These are phyloP conservation scores for Xylaria sp. DNA, from an alignment of 2,329 filamentous ascomycete species.

Conservation along the genomic window DNA sequence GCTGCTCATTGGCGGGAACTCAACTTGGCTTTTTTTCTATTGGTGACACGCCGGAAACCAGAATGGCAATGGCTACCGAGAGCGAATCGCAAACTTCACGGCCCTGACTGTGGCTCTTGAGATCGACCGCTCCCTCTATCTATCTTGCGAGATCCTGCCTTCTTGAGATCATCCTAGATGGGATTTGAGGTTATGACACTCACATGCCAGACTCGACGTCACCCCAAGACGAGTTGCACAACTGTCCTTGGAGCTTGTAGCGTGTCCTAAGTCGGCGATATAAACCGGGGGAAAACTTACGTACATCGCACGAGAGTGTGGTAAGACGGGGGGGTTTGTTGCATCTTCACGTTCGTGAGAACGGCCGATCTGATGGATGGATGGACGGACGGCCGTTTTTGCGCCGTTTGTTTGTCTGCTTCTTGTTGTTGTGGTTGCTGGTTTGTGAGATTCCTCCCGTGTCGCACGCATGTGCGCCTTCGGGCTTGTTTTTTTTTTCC, in stretches of 20 bases:
- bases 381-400: no score
- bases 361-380: neutral
- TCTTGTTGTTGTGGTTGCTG: neutral
- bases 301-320: constrained; percentile 22
- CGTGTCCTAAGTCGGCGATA: neutral
- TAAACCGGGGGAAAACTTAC: constrained; percentile 16
- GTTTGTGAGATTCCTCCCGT: neutral
- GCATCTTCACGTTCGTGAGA: neutral
- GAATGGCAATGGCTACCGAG: constrained; percentile 8
- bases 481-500: neutral
- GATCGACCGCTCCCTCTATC: neutral
- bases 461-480: neutral
- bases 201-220: neutral
- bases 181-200: neutral
- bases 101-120: neutral
- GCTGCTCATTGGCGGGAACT: neutral
- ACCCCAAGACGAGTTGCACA: neutral
- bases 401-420: constrained; percentile 1
- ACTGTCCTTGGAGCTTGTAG: neutral
- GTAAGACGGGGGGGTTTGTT: neutral
- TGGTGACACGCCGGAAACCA: neutral
- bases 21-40: neutral
- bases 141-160: neutral
- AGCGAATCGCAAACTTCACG: neutral
- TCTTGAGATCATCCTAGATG: neutral